Conservation (phyloP, 2,329 filamentous ascomycete species). For the Bipolaris zeicola region DNA sequence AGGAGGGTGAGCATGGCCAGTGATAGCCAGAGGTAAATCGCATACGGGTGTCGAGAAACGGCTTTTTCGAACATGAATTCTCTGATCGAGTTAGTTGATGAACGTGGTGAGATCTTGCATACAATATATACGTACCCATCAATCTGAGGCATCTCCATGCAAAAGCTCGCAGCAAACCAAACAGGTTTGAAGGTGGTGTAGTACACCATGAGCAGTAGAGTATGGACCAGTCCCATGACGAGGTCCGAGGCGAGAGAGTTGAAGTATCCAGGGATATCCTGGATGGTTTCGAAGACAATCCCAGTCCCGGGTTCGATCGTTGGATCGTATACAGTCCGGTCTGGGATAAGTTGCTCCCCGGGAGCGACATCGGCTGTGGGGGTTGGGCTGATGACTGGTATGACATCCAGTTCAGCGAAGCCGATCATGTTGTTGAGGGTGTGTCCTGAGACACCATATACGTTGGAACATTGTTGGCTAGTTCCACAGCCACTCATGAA, state of each 20-base stretch:
- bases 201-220: not conserved
- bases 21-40: not conserved
- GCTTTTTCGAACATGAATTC: fast-evolving
- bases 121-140: not conserved
- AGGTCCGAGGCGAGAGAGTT: not conserved
- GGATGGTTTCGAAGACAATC: not conserved
- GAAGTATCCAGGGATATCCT: not conserved
- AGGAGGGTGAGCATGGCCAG: not conserved
- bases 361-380: not conserved
- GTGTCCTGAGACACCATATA: no score
- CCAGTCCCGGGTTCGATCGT: not conserved
- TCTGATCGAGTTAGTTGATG: not conserved
- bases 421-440: not conserved
- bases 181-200: not conserved
- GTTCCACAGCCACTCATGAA: not conserved
- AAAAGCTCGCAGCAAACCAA: not conserved
- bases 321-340: not conserved
- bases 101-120: not conserved
- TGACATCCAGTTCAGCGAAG: not conserved
- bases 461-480: no score
- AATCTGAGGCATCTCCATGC: not conserved
- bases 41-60: not conserved
- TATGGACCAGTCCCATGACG: not conserved
- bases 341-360: not conserved
- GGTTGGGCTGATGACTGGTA: no score